phyloP scores from a whole-genome alignment of 805 yeast genomes.

The Teunomyces kruisii region DNA sequence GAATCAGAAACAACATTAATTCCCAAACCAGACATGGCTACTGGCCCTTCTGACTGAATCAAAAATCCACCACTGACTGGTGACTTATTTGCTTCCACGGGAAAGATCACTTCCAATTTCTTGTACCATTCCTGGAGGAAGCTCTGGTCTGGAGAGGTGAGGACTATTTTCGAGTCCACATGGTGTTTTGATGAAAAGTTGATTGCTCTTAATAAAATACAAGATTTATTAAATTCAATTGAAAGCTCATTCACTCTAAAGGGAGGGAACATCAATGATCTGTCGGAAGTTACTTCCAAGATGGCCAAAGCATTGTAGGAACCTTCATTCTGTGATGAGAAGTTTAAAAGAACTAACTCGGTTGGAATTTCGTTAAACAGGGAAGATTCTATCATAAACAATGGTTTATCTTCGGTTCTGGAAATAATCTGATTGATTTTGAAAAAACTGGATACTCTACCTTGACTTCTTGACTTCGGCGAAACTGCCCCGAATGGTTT shows the following conservation, averaged over 20 bases:
- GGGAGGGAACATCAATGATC: slow-evolving; percentile 42
- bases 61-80: slow-evolving; percentile 20
- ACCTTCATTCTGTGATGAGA: slow-evolving; percentile 16
- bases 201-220: slow-evolving; percentile 12
- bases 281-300: slow-evolving; percentile 19
- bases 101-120: slow-evolving; percentile 34
- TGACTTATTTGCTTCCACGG: slow-evolving; percentile 25
- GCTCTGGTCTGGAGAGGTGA: slow-evolving; percentile 10
- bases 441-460: slow-evolving; percentile 38
- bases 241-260: slow-evolving; percentile 39
- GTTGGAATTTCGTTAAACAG: slow-evolving; percentile 9
- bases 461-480: slow-evolving; percentile 6
- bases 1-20: slow-evolving; percentile 23
- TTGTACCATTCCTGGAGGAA: slow-evolving; percentile 30
- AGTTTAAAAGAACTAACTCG: slow-evolving; percentile 37
- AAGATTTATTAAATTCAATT: slow-evolving; percentile 14
- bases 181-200: slow-evolving; percentile 17
- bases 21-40: slow-evolving; percentile 33
- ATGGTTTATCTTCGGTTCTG: slow-evolving; percentile 24
- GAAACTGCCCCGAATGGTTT: slow-evolving; percentile 22
- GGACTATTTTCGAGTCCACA: slow-evolving; percentile 19
- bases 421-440: slow-evolving; percentile 35
- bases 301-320: slow-evolving; percentile 39
- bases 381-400: slow-evolving; percentile 14
- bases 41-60: slow-evolving; percentile 14